Base-by-base conservation (phyloP, 2,329 filamentous ascomycete species). In the Xylaria sp. region DNA sequence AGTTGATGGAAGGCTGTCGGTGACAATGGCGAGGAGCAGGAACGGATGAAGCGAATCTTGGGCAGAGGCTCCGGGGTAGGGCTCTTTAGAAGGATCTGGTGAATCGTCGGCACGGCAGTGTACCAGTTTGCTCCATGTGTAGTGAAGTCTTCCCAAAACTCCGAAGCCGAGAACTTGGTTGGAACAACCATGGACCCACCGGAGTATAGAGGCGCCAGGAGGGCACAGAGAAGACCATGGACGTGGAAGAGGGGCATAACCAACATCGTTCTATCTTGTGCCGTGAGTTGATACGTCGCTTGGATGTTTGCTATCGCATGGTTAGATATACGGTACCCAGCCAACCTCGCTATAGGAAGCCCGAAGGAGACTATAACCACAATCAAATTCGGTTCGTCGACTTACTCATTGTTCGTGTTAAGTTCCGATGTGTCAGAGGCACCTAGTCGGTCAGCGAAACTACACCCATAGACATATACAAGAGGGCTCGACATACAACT, bases 171-270 rank as follows among this genome's bases (percentile, higher is more conserved):
- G 80, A 95, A 95, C 67, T 87, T 89, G 48, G 79, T 66, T 2
- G 91, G 91, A 4, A 95, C 88, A 52, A 96, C 79, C 56, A 92
- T 88, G 6, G 90, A 92, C 50, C 91, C 90, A 24, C 88, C 88
- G 2, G 88, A 88, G 62, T 81, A 79, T 9, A 96, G 79, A 1
- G 91, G 89, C 1, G 90, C 89, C 3, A 96, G 80, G 64, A 95
- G 89, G 18, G 85, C 91, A 56, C 91, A 92, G 13, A 95, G 80
- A 2, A 96, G 81, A n/a, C 91, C 91, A 69, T 94, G 91, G 44
- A 95, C 91, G 73, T 95, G 91, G 79, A 95, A 95, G 1, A 95
- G 81, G 17, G 91, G 91, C 91, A 95, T 95, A 56, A 95, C 90
- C 16, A 95, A 81, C 81, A 92, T 87, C 22, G 91, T 93, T 43